Percentiles rank a stretch among this genome's conserved stretches.
Conservation (phyloP, 225 moss, liverwort and hornwort species). For the Marchantia paleacea region DNA sequence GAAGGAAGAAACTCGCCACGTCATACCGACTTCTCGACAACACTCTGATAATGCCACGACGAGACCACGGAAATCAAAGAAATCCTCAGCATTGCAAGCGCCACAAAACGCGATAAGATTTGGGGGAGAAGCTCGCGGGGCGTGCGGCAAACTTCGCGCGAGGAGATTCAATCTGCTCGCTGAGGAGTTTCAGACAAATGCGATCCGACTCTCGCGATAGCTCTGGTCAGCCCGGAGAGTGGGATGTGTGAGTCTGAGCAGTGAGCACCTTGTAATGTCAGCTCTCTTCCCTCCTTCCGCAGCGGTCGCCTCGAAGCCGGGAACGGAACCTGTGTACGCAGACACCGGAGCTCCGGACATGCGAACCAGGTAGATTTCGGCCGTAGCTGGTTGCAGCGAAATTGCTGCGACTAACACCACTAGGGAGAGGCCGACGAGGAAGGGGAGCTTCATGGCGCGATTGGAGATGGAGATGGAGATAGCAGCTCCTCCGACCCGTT, state of each 20-base stretch:
- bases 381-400: constrained; percentile 13
- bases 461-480: background rate
- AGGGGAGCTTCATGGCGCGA: constrained; percentile 5
- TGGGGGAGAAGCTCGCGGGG: background rate
- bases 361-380: constrained; percentile 47
- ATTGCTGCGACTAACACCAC: constrained; percentile 15
- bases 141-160: too few species aligned
- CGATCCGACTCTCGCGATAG: too few species aligned
- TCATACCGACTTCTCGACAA: too few species aligned
- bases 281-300: constrained; percentile 25
- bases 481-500: background rate
- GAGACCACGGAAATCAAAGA: too few species aligned
- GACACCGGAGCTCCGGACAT: constrained; percentile 33
- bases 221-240: too few species aligned
- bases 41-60: too few species aligned
- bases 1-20: too few species aligned
- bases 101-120: background rate
- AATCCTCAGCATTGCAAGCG: background rate
- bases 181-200: too few species aligned
- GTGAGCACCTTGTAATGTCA: constrained; percentile 30
- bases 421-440: background rate
- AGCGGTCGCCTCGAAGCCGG: constrained; percentile 35
- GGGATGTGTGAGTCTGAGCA: too few species aligned
- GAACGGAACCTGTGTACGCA: constrained; percentile 28
- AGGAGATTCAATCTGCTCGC: too few species aligned